phyloP scores from a whole-genome alignment of 768 basidiomycete species.

The Rickenella mellea region DNA sequence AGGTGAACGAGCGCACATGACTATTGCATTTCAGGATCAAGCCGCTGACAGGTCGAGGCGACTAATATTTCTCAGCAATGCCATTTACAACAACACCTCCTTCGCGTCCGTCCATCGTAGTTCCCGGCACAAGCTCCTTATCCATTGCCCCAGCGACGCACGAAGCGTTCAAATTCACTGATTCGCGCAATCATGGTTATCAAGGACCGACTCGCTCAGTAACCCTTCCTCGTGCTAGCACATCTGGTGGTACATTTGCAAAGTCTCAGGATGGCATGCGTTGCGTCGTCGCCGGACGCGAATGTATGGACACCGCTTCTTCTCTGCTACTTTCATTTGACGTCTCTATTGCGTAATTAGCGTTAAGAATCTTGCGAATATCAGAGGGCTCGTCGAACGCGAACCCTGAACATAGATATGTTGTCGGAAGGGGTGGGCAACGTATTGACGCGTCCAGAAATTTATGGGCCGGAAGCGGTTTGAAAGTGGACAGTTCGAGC shows the following conservation, averaged over 20 bases:
- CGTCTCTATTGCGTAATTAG: slow-evolving; percentile 27
- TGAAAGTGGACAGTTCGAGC: slow-evolving; percentile 70
- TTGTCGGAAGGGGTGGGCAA: slow-evolving; percentile 49
- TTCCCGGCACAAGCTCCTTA: too few relatives aligned
- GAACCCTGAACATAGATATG: slow-evolving; percentile 39
- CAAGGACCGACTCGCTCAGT: slow-evolving; percentile 41
- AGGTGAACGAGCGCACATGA: too few relatives aligned
- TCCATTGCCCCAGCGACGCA: too few relatives aligned
- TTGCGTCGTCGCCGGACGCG: slow-evolving; percentile 71
- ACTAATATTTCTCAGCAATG: too few relatives aligned
- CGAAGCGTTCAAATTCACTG: too few relatives aligned
- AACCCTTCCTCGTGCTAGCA: slow-evolving; percentile 48
- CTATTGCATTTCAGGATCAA: too few relatives aligned
- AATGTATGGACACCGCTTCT: slow-evolving; percentile 38
- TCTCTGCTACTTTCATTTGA: neutral
- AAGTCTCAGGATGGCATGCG: slow-evolving; percentile 55
- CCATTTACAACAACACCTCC: too few relatives aligned
- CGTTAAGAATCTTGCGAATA: slow-evolving; percentile 51
- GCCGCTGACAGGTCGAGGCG: too few relatives aligned
- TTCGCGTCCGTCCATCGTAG: too few relatives aligned
- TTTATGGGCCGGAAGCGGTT: slow-evolving; percentile 67
- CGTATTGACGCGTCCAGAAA: slow-evolving; percentile 68
- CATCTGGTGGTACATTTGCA: slow-evolving; percentile 55
- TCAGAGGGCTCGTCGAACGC: slow-evolving; percentile 33
- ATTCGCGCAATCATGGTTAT: slow-evolving; percentile 34